Evolutionary conservation across 2,329 filamentous ascomycete species (phyloP).

Genomic region (Aspergillus ruber): DNA sequence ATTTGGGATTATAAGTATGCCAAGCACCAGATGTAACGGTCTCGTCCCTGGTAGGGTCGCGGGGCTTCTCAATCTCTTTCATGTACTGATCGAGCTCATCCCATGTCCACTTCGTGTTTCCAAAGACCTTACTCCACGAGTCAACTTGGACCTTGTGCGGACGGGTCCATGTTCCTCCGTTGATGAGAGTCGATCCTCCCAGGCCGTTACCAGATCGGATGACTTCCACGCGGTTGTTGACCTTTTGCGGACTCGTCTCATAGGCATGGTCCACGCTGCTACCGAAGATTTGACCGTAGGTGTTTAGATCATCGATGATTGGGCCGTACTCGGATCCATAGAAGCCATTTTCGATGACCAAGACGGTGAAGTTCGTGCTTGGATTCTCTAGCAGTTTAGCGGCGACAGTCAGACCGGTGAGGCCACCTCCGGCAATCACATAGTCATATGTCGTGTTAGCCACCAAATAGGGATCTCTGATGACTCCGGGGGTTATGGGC

Average conservation of each 20-base stretch:
- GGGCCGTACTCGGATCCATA: slow-evolving; percentile 20
- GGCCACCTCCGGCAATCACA: slow-evolving; percentile 25
- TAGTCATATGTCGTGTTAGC: slow-evolving; percentile 20
- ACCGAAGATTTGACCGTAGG: slow-evolving; percentile 23
- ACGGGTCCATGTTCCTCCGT: slow-evolving; percentile 23
- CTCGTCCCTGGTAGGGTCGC: slow-evolving; percentile 12
- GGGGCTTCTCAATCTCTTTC: slow-evolving; percentile 28
- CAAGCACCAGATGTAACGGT: slow-evolving; percentile 7
- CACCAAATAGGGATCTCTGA: slow-evolving; percentile 10
- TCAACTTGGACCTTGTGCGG: slow-evolving; percentile 20
- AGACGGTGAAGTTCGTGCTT: slow-evolving; percentile 13
- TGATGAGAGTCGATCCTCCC: slow-evolving; percentile 24
- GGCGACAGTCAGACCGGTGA: slow-evolving; percentile 24
- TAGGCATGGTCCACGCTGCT: slow-evolving; percentile 17
- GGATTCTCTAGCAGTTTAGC: slow-evolving; percentile 18
- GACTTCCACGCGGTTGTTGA: slow-evolving; percentile 15
- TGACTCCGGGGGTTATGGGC: too few relatives aligned
- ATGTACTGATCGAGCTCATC: slow-evolving; percentile 45
- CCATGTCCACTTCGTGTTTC: slow-evolving; percentile 42
- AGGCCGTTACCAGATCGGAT: slow-evolving; percentile 21
- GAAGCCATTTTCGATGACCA: slow-evolving; percentile 24
- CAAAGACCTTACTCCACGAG: slow-evolving; percentile 31
- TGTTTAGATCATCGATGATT: slow-evolving; percentile 19
- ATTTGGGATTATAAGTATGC: too few relatives aligned
- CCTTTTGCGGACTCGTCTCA: slow-evolving; percentile 8